These are phyloP conservation scores for Nephelium lappaceum DNA, from an alignment of 345 rosid species.

Conservation along the genomic window DNA sequence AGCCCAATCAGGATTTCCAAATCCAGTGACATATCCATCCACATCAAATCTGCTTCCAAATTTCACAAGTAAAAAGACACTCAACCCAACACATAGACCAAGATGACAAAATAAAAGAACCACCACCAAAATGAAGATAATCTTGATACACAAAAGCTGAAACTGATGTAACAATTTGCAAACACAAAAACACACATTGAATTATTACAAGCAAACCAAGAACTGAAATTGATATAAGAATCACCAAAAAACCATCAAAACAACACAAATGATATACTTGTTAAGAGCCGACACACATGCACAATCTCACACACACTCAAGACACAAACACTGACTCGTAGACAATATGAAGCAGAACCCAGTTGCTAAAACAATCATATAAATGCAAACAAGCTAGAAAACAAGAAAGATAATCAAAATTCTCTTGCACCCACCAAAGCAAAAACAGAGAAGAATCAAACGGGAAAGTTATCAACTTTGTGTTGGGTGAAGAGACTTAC, in stretches of 20 bases:
- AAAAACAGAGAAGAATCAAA: background rate
- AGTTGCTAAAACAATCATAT: background rate
- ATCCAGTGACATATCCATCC: slow-evolving; percentile 78
- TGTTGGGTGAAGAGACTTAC: slow-evolving; percentile 38
- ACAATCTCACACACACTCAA: background rate
- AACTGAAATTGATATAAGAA: background rate
- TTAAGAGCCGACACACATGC: background rate
- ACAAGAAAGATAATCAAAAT: background rate
- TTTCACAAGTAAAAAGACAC: slow-evolving; percentile 3
- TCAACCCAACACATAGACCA: background rate
- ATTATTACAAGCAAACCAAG: background rate
- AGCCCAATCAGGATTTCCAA: slow-evolving; percentile 96
- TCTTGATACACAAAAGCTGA: no score
- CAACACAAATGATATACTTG: background rate
- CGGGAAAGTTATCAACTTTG: background rate
- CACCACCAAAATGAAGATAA: no score
- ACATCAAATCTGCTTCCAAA: slow-evolving; percentile 67
- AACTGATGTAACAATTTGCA: no score
- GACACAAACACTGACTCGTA: background rate
- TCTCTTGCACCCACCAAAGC: background rate
- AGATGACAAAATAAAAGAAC: background rate
- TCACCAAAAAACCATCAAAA: background rate
- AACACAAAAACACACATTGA: no score
- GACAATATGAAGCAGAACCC: slow-evolving; percentile 10
- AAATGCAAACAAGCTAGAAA: background rate